These are phyloP conservation scores for Gossypium rotundifolium DNA, from an alignment of 345 rosid species.

Conservation along the genomic window DNA sequence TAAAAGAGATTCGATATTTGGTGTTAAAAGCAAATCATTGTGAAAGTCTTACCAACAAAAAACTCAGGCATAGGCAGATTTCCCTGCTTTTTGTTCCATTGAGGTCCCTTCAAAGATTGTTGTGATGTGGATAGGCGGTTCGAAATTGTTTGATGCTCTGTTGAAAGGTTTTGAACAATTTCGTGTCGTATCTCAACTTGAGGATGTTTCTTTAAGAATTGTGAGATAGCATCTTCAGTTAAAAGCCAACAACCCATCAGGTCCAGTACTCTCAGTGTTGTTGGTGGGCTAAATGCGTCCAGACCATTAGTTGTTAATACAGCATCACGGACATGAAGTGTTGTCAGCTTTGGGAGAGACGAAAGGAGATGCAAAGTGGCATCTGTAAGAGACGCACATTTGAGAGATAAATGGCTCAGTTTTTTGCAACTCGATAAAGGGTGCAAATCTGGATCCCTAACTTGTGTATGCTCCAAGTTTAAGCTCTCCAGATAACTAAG, in stretches of 20 bases:
- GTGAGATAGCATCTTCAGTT: slow-evolving; percentile 38
- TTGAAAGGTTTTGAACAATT: slow-evolving; percentile 15
- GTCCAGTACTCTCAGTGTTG: slow-evolving; percentile 48
- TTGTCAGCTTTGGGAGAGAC: slow-evolving; percentile 47
- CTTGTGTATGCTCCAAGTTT: slow-evolving; percentile 58
- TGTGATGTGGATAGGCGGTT: slow-evolving; percentile 22
- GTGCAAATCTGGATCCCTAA: slow-evolving; percentile 49
- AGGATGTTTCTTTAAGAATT: slow-evolving; percentile 48
- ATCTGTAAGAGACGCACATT: slow-evolving; percentile 64
- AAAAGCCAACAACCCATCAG: slow-evolving; percentile 93
- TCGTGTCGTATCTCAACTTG: slow-evolving; percentile 57
- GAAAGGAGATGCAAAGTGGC: slow-evolving; percentile 47
- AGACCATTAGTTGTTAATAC: slow-evolving; percentile 66
- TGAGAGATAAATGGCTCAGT: slow-evolving; percentile 52
- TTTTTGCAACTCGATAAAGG: slow-evolving; percentile 43
- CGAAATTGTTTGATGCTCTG: slow-evolving; percentile 23
- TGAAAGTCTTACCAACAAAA: slow-evolving; percentile 31
- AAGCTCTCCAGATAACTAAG: slow-evolving; percentile 47
- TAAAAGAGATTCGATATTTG: neutral
- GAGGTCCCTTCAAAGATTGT: slow-evolving; percentile 16
- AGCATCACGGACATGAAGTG: slow-evolving; percentile 53
- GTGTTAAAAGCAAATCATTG: neutral
- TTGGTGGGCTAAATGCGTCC: slow-evolving; percentile 47
- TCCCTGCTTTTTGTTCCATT: slow-evolving; percentile 14
- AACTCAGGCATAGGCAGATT: slow-evolving; percentile 26